These are phyloP conservation scores for Phlyctochytrium arcticum DNA, from an alignment of 192 early-diverging fungal genomes.

Conservation along the genomic window DNA sequence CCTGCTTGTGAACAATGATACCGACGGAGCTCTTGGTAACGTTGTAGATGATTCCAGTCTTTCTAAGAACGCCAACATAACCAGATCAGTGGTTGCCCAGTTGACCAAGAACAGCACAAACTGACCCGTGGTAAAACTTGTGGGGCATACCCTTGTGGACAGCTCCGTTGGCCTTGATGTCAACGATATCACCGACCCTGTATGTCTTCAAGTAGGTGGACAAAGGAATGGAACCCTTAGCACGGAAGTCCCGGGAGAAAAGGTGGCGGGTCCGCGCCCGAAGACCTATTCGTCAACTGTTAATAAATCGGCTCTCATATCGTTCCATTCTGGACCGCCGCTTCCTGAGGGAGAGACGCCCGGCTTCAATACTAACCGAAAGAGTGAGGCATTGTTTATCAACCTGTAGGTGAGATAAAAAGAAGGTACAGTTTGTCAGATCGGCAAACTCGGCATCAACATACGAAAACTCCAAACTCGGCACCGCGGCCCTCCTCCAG, in stretches of 20 bases:
- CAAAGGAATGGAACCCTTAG: conserved; percentile 86
- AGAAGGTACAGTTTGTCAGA: not conserved
- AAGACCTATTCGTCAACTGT: conserved; percentile 44
- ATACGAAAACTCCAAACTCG: not conserved
- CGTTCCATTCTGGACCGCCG: not conserved
- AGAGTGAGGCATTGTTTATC: conserved; percentile 39
- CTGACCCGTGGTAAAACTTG: conserved; percentile 99
- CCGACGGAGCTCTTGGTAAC: conserved; percentile 99
- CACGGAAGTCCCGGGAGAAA: conserved; percentile 95
- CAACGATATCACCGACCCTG: conserved; percentile 99
- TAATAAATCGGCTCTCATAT: not conserved
- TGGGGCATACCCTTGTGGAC: conserved; percentile 99
- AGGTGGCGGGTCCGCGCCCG: conserved; percentile 98
- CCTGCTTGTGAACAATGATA: conserved; percentile 97
- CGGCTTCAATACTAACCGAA: conserved; percentile 26
- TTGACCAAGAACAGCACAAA: conserved; percentile 7
- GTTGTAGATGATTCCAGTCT: conserved; percentile 99
- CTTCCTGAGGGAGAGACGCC: not conserved
- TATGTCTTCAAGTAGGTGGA: conserved; percentile 98
- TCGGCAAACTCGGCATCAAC: too few relatives aligned
- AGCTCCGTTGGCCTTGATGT: conserved; percentile 99
- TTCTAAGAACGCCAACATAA: conserved; percentile 52
- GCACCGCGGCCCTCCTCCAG: not conserved
- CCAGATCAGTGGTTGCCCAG: too few relatives aligned
- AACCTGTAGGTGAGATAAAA: not conserved